Evolutionary conservation across 495 filamentous ascomycete species (phyloP).

Genomic region (Hyaloscypha bicolor): DNA sequence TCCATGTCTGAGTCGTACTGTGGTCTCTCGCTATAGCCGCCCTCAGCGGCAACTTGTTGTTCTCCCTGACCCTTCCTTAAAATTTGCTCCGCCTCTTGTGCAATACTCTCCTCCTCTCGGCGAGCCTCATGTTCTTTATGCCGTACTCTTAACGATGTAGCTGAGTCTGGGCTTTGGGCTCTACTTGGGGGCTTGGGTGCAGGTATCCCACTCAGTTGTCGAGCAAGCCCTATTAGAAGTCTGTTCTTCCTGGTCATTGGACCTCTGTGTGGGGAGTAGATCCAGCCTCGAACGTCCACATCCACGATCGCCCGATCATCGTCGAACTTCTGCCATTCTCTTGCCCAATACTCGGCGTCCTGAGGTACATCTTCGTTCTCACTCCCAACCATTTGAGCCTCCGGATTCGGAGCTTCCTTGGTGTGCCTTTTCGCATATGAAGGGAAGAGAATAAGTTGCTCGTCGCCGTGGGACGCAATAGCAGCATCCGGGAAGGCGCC

Average conservation of each 20-base stretch:
- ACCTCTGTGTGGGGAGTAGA: conserved; percentile 78
- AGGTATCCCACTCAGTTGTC: conserved; percentile 83
- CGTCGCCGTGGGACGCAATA: conserved; percentile 75
- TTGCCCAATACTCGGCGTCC: conserved; percentile 67
- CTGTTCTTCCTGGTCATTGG: conserved; percentile 89
- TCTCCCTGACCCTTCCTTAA: conserved; percentile 69
- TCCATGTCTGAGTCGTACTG: conserved; percentile 36
- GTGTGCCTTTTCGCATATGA: conserved; percentile 75
- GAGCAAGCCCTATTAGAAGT: conserved; percentile 78
- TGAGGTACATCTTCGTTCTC: conserved; percentile 31
- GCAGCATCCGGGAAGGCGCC: conserved; percentile 80
- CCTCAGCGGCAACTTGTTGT: conserved; percentile 67
- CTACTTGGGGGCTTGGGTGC: conserved; percentile 47
- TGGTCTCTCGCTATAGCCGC: conserved; percentile 58
- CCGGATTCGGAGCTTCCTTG: conserved; percentile 39
- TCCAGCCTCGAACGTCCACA: conserved; percentile 93
- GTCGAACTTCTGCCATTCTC: conserved; percentile 70
- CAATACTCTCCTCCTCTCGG: conserved; percentile 61
- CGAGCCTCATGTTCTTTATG: conserved; percentile 45
- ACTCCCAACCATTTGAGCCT: conserved; percentile 26
- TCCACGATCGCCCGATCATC: conserved; percentile 83
- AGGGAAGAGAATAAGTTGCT: conserved; percentile 94
- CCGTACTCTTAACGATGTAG: conserved; percentile 23
- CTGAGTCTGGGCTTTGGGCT: conserved; percentile 27
- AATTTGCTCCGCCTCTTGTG: conserved; percentile 73